Evolutionary conservation across 73 alveolate genomes (phyloP).

Genomic region (Paramecium sonneborni): DNA sequence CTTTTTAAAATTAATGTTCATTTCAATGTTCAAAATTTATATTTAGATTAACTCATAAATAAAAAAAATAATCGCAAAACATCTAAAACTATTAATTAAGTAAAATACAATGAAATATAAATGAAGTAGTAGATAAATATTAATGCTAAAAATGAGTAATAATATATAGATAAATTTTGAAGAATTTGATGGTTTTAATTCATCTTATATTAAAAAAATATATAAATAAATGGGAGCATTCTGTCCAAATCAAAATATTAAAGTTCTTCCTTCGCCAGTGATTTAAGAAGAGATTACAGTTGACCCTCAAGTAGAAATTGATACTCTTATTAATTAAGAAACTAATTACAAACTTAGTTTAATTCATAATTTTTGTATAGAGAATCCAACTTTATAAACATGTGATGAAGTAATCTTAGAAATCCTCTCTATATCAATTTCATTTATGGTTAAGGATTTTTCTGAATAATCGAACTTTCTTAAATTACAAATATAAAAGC

Average conservation of each 20-base stretch:
- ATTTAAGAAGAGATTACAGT: not conserved
- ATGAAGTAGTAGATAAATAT: too few species aligned
- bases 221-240: not conserved
- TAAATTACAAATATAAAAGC: not conserved
- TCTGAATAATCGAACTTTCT: not conserved
- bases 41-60: too few species aligned
- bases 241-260: not conserved
- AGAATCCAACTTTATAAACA: not conserved
- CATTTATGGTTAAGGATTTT: not conserved
- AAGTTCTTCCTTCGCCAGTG: not conserved
- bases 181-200: not conserved
- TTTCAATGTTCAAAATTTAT: too few species aligned
- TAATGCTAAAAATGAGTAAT: too few species aligned
- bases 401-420: not conserved
- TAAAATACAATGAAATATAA: too few species aligned
- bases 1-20: too few species aligned
- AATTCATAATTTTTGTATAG: not conserved
- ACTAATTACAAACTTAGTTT: not conserved
- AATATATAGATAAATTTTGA: not conserved
- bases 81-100: too few species aligned
- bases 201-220: not conserved
- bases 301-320: not conserved
- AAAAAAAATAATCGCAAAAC: too few species aligned
- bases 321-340: not conserved
- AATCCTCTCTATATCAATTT: not conserved